Evolutionary conservation across 495 filamentous ascomycete species (phyloP), one percentile per base, ranked within the genome.

Genomic region (Tuber melanosporum): DNA sequence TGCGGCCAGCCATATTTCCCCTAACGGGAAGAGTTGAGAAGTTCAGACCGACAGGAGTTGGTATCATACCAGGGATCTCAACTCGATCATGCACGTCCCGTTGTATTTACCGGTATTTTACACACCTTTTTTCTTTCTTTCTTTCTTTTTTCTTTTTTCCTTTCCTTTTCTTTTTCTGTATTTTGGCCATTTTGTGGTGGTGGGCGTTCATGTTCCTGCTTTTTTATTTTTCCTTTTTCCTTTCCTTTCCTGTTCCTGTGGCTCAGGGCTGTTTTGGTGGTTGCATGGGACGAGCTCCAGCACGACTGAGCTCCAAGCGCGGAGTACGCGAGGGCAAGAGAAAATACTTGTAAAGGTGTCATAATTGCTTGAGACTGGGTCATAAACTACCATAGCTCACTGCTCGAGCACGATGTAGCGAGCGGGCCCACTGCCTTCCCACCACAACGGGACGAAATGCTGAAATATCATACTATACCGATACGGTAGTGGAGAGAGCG

Each of bases 81-180:
- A 62, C 14, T 17, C 22, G 36, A 3, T 36, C 32, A 32, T 26
- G 57, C 57, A 66, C 26, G 26, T 26, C 57, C 57, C 26, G 57
- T 66, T 66, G 57, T 66, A 36, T 66, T 66, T 66, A 47, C 45
- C 45, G 17, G 17, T 47, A 66, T 66, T 66, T 66, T 66, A 26
- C 57, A 62, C 52, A 32, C 52, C 52, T 14, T 32, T 62, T 62
- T 62, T 41, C 39, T 41, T 43, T 43, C 42, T 10, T 43, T 43
- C 42, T 8, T 43, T 43, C 8, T 1, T 43, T 42, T 42, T 42
- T 32, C 42, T 42, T 42, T 1, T 42, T 42, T 42, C 42, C 14
- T 46, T 15, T 12, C 26, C 26, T 57, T 62, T 26, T 62, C 15
- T 36, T 66, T 14, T 32, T 62, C 32, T 10, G n/a, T 26, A 49